Percentiles rank a stretch among this genome's conserved stretches.
These are phyloP conservation scores for Kokia cookei DNA, from an alignment of 441 rosid species.

Conservation along the genomic window DNA sequence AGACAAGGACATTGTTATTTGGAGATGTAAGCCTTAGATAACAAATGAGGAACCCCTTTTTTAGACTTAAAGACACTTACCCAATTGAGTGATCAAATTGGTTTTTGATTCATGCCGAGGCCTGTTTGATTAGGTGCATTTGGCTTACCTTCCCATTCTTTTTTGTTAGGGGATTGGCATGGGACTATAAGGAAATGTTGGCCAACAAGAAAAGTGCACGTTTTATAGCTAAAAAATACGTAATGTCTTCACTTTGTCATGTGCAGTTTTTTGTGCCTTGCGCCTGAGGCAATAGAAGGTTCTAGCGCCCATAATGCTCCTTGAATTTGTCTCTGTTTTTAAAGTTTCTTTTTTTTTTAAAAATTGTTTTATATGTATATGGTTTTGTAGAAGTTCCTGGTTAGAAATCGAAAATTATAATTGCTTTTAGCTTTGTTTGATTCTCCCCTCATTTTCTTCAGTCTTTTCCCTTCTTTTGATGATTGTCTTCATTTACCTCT, in stretches of 20 bases:
- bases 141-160: neutral
- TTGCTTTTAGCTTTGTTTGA: neutral
- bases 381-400: neutral
- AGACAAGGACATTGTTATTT: neutral
- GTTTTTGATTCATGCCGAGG: neutral
- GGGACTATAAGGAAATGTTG: neutral
- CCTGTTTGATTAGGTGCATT: neutral
- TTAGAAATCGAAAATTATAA: neutral
- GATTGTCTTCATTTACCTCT: neutral
- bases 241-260: neutral
- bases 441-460: neutral
- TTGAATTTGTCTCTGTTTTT: neutral
- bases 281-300: neutral
- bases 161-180: neutral
- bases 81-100: neutral
- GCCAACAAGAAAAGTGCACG: neutral
- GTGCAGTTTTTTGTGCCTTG: neutral
- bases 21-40: neutral
- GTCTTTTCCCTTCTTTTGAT: neutral
- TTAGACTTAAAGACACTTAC: neutral
- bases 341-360: neutral
- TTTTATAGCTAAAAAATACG: neutral
- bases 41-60: neutral
- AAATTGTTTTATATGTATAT: neutral
- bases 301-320: neutral